These are phyloP conservation scores for Pluteus cervinus DNA, from an alignment of 768 basidiomycete species.

Conservation along the genomic window DNA sequence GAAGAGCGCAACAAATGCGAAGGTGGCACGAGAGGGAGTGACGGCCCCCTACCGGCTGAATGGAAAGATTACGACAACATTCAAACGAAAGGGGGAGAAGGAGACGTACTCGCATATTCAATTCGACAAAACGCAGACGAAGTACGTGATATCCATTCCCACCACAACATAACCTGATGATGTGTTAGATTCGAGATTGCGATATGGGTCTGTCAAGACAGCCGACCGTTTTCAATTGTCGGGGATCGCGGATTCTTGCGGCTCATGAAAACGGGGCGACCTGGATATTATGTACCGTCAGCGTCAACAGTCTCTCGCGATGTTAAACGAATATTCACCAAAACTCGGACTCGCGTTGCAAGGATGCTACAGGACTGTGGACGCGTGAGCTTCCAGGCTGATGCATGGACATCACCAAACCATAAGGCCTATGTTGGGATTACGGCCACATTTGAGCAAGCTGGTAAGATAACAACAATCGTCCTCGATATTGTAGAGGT, in stretches of 20 bases:
- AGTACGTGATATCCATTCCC: neutral
- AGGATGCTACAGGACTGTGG: slow-evolving; percentile 15
- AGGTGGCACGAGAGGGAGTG: slow-evolving; percentile 3
- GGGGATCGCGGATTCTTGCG: slow-evolving; percentile 20
- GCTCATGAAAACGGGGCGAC: slow-evolving; percentile 28
- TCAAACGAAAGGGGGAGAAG: slow-evolving; percentile 5
- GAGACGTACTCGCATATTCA: slow-evolving; percentile 8
- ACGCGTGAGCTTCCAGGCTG: slow-evolving; percentile 24
- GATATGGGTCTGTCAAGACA: slow-evolving; percentile 26
- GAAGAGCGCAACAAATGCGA: neutral
- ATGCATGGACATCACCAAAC: slow-evolving; percentile 31
- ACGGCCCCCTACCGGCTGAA: neutral
- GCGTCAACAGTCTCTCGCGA: slow-evolving; percentile 24
- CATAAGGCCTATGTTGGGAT: slow-evolving; percentile 22
- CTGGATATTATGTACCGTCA: slow-evolving; percentile 27
- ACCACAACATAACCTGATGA: neutral
- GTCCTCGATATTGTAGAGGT: slow-evolving; percentile 35
- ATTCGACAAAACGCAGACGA: slow-evolving; percentile 4
- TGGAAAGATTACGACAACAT: slow-evolving; percentile 5
- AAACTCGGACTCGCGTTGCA: slow-evolving; percentile 3
- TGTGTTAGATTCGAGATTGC: slow-evolving; percentile 23
- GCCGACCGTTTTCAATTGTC: slow-evolving; percentile 26
- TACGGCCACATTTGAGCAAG: slow-evolving; percentile 21
- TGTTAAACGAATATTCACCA: slow-evolving; percentile 6
- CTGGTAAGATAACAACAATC: slow-evolving; percentile 17